phyloP scores from a whole-genome alignment of 106 monocot genomes.

The Allium sativum region DNA sequence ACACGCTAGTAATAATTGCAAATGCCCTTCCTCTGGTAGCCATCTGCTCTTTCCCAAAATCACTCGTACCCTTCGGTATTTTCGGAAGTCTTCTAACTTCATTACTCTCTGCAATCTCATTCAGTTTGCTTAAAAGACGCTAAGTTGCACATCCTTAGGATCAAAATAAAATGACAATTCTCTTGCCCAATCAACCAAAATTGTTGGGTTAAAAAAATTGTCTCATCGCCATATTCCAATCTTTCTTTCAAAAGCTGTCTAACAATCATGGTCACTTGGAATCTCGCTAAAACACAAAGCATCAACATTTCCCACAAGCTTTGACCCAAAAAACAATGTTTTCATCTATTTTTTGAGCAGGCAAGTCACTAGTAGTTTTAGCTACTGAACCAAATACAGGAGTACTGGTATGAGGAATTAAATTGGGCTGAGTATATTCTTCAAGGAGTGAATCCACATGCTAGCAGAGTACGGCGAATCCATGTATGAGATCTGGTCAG shows the following conservation, averaged over 20 bases:
- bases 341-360: too few relatives aligned
- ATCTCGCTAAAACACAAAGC: slow-evolving; percentile 27
- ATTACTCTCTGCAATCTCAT: slow-evolving; percentile 93
- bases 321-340: slow-evolving; percentile 61
- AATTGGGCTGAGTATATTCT: too few relatives aligned
- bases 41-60: slow-evolving; percentile 97
- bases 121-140: slow-evolving; percentile 42
- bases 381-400: too few relatives aligned
- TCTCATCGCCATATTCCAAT: slow-evolving; percentile 10
- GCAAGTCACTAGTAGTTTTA: too few relatives aligned
- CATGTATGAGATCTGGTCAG: too few relatives aligned
- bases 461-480: too few relatives aligned
- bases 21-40: slow-evolving; percentile 82
- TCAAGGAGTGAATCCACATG: too few relatives aligned
- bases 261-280: slow-evolving; percentile 42
- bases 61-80: slow-evolving; percentile 97
- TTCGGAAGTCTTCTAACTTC: slow-evolving; percentile 96
- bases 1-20: slow-evolving; percentile 68
- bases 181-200: slow-evolving; percentile 27
- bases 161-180: slow-evolving; percentile 52
- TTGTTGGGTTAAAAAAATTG: slow-evolving; percentile 15
- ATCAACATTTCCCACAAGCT: slow-evolving; percentile 36
- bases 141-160: slow-evolving; percentile 35
- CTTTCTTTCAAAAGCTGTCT: slow-evolving; percentile 43
- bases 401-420: too few relatives aligned